phyloP scores from a whole-genome alignment of 2,329 filamentous ascomycete genomes.

The Fusarium sororula region DNA sequence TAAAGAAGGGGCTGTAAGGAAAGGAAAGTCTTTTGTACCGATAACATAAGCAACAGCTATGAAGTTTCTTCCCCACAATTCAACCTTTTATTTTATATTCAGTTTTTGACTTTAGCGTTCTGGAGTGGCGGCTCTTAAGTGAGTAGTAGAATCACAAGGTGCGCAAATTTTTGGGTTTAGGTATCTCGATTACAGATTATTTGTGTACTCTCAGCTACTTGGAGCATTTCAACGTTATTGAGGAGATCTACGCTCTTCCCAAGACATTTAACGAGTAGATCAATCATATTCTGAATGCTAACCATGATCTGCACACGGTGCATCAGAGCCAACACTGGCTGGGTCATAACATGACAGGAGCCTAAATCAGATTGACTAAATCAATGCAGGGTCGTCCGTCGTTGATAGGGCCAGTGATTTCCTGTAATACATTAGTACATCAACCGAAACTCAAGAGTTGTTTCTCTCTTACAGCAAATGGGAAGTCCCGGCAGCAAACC shows the following conservation, averaged over 20 bases:
- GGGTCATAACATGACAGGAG: too few relatives aligned
- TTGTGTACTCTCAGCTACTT: fast-evolving
- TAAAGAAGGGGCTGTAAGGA: too few relatives aligned
- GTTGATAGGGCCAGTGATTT: not conserved
- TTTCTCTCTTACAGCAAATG: not conserved
- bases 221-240: fast-evolving
- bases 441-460: not conserved
- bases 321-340: not conserved
- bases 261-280: fast-evolving
- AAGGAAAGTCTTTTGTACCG: too few relatives aligned
- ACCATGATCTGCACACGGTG: not conserved
- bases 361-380: not conserved
- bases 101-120: not conserved
- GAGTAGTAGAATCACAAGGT: not conserved
- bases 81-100: not conserved
- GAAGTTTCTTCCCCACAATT: not conserved
- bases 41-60: not conserved
- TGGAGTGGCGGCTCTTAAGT: too few relatives aligned
- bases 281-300: too few relatives aligned
- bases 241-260: not conserved
- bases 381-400: not conserved
- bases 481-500: not conserved
- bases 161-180: fast-evolving
- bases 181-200: too few relatives aligned
- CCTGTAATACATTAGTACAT: not conserved